Percentiles rank a stretch among this genome's conserved stretches.
Conservation (phyloP, 371 early-diverging fungal species). For the Apophysomyces trapeziformis region DNA sequence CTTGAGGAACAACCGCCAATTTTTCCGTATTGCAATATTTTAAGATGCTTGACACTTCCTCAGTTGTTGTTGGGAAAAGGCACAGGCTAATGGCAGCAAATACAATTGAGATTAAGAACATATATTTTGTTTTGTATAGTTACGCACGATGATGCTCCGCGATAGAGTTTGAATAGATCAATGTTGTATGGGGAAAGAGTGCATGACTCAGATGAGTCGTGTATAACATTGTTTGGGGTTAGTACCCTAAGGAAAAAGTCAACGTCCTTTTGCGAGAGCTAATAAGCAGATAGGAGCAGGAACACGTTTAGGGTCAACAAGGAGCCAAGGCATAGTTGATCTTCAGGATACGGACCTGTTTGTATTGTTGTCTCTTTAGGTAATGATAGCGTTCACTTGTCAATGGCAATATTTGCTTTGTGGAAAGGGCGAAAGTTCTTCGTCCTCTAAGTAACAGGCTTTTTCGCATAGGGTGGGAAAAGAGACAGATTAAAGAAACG, state of each 20-base stretch:
- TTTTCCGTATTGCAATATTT: slow-evolving; percentile 77
- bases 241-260: slow-evolving; percentile 55
- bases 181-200: slow-evolving; percentile 60
- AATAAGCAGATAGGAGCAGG: background rate
- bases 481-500: too few relatives aligned
- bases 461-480: too few relatives aligned
- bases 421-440: too few relatives aligned
- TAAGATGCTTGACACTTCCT: slow-evolving; percentile 79
- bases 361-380: too few relatives aligned
- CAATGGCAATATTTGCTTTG: too few relatives aligned
- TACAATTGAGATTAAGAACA: background rate
- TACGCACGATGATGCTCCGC: slow-evolving; percentile 74
- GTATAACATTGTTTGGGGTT: slow-evolving; percentile 28
- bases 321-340: too few relatives aligned
- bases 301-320: background rate
- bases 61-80: slow-evolving; percentile 77
- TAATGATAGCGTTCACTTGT: too few relatives aligned
- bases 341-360: too few relatives aligned
- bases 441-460: too few relatives aligned
- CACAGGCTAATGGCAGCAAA: slow-evolving; percentile 23
- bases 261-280: slow-evolving; percentile 51
- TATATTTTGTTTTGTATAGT: background rate
- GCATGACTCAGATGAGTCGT: slow-evolving; percentile 20
- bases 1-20: slow-evolving; percentile 93
- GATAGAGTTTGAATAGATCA: slow-evolving; percentile 89